These are phyloP conservation scores for Musa troglodytarum DNA, from an alignment of 176 grass and related monocot species.

Conservation along the genomic window DNA sequence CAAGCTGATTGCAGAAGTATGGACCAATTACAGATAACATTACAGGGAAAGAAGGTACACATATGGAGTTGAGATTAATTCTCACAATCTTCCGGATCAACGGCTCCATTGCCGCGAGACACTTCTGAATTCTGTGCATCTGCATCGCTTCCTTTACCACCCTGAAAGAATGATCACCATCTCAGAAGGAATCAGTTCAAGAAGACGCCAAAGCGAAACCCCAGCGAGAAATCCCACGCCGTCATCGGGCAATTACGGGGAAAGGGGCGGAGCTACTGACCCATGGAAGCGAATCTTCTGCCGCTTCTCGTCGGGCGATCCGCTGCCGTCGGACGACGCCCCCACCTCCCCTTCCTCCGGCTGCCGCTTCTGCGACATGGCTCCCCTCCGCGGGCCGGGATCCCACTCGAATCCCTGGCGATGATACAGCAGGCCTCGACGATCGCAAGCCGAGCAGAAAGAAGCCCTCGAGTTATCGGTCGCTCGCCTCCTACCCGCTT, in stretches of 20 bases:
- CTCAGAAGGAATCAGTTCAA: background rate
- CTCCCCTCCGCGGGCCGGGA: background rate
- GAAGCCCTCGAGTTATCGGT: background rate
- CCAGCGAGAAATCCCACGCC: background rate
- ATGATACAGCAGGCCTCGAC: background rate
- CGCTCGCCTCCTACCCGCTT: background rate
- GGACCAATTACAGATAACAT: background rate
- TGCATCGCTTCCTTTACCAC: constrained; percentile 21
- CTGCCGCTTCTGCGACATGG: constrained; percentile 76
- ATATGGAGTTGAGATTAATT: background rate
- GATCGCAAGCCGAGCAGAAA: background rate
- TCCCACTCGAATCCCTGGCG: background rate
- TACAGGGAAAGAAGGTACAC: background rate
- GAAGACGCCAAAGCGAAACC: background rate
- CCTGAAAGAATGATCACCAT: constrained; percentile 9
- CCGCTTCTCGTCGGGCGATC: constrained; percentile 24
- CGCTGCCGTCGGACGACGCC: constrained; percentile 21
- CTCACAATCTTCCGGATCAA: constrained; percentile 40
- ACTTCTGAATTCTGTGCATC: constrained; percentile 25
- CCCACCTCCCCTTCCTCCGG: constrained; percentile 36
- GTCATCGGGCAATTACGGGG: background rate
- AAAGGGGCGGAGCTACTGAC: background rate
- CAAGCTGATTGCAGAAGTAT: constrained; percentile 4
- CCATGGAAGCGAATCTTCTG: constrained; percentile 21
- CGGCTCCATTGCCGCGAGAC: constrained; percentile 30